These are phyloP conservation scores for Ascochyta viciae-villosae DNA, from an alignment of 2,329 filamentous ascomycete species.

Conservation along the genomic window DNA sequence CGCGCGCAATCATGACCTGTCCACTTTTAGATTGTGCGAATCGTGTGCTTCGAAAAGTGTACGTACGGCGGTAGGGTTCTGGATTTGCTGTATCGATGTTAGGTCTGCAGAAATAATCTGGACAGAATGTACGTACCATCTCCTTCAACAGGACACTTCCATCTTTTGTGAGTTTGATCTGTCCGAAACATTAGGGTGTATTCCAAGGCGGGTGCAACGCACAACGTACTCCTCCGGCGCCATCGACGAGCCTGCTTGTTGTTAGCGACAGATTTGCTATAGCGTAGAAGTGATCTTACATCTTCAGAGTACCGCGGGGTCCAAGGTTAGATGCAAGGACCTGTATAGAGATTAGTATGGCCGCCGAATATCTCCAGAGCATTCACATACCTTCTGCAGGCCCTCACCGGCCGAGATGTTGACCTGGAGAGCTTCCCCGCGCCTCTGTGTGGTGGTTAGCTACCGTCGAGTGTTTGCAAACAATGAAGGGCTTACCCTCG, in stretches of 20 bases:
- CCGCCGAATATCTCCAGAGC: not conserved
- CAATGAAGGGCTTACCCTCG: conserved; percentile 70
- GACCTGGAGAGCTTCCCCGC: conserved; percentile 94
- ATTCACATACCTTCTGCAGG: conserved; percentile 53
- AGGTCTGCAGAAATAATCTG: conserved; percentile 10
- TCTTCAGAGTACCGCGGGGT: conserved; percentile 93
- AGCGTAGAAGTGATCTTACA: conserved; percentile 68
- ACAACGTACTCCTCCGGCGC: conserved; percentile 62
- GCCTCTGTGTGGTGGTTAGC: conserved; percentile 71
- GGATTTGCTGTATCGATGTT: conserved; percentile 72
- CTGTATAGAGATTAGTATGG: conserved; percentile 59
- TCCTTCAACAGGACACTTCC: conserved; percentile 82
- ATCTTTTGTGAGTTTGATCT: conserved; percentile 99
- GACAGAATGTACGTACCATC: conserved; percentile 57
- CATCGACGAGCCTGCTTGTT: conserved; percentile 63
- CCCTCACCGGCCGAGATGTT: conserved; percentile 98
- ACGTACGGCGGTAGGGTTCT: conserved; percentile 91
- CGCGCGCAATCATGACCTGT: conserved; percentile 74
- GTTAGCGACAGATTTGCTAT: conserved; percentile 45
- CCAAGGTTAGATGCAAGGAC: conserved; percentile 96
- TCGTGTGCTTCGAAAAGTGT: not conserved
- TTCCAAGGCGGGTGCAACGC: not conserved
- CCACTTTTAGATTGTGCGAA: conserved; percentile 14
- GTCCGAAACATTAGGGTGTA: conserved; percentile 27
- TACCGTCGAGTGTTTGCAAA: conserved; percentile 28